These are phyloP conservation scores for Naganishia sp. DNA, from an alignment of 1,284 basidiomycete species.

Conservation along the genomic window DNA sequence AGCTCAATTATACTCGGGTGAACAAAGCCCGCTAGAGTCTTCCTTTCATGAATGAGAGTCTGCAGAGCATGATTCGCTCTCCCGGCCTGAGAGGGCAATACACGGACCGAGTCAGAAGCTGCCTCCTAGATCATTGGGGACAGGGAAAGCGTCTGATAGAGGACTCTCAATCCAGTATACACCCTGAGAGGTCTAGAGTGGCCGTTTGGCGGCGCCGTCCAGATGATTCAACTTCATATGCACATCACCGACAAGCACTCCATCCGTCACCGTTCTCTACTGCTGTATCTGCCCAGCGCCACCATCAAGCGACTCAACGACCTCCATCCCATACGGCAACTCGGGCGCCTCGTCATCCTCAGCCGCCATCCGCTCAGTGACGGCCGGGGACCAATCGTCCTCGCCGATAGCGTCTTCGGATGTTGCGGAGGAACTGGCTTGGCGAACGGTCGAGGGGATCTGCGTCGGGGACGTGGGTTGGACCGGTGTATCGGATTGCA, in stretches of 20 bases:
- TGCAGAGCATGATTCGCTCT: too few relatives aligned
- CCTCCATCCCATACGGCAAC: slow-evolving; percentile 23
- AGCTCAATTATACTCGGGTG: too few relatives aligned
- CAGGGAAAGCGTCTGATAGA: too few relatives aligned
- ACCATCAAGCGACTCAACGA: neutral
- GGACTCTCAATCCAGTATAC: too few relatives aligned
- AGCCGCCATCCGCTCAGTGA: neutral
- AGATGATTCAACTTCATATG: neutral
- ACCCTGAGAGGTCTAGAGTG: too few relatives aligned
- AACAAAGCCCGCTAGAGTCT: too few relatives aligned
- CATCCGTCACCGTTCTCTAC: neutral
- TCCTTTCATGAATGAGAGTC: too few relatives aligned
- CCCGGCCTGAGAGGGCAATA: too few relatives aligned
- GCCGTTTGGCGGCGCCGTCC: neutral
- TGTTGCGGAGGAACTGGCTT: slow-evolving; percentile 1
- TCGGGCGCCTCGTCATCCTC: slow-evolving; percentile 10
- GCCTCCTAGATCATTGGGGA: too few relatives aligned
- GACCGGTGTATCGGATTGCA: neutral
- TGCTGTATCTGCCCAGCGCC: slow-evolving; percentile 7
- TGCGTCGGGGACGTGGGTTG: neutral
- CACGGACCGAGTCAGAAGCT: too few relatives aligned
- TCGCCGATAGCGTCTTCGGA: slow-evolving; percentile 17
- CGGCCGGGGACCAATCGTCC: slow-evolving; percentile 11
- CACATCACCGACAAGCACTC: neutral
- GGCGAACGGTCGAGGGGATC: slow-evolving; percentile 1